Conservation (phyloP, 768 basidiomycete species). For the Rubroboletus pulcherrimus region DNA sequence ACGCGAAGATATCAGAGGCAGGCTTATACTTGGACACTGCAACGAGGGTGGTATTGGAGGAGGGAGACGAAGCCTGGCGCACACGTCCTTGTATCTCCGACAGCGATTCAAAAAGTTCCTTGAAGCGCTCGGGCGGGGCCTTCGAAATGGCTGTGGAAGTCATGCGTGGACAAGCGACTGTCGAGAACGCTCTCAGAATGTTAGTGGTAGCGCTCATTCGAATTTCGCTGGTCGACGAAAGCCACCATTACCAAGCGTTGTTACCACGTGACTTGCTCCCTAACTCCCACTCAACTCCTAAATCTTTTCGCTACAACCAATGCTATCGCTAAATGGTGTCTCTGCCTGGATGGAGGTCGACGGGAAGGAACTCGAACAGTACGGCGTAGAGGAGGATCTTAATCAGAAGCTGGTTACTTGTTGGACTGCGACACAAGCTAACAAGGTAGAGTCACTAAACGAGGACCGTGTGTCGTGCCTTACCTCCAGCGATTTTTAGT, state of each 20-base stretch:
- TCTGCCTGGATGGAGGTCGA: constrained; percentile 30
- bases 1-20: constrained; percentile 77
- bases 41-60: constrained; percentile 49
- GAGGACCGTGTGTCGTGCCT: neutral
- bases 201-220: neutral
- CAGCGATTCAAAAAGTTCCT: constrained; percentile 54
- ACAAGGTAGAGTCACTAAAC: constrained; percentile 20
- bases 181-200: constrained; percentile 4
- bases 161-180: constrained; percentile 15
- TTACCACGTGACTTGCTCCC: constrained; percentile 20
- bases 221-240: neutral
- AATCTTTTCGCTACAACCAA: constrained; percentile 7
- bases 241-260: neutral
- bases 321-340: constrained; percentile 21
- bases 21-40: constrained; percentile 96
- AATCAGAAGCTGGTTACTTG: constrained; percentile 22
- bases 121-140: constrained; percentile 39
- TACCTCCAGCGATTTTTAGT: constrained; percentile 10
- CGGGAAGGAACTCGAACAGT: constrained; percentile 23
- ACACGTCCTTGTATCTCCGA: constrained; percentile 51
- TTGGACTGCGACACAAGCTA: constrained; percentile 27
- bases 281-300: neutral
- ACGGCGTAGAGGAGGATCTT: constrained; percentile 19
- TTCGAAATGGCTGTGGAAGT: constrained; percentile 11
- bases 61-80: constrained; percentile 28